phyloP scores from a whole-genome alignment of 2,329 filamentous ascomycete species.

The Neonectria ditissima region DNA sequence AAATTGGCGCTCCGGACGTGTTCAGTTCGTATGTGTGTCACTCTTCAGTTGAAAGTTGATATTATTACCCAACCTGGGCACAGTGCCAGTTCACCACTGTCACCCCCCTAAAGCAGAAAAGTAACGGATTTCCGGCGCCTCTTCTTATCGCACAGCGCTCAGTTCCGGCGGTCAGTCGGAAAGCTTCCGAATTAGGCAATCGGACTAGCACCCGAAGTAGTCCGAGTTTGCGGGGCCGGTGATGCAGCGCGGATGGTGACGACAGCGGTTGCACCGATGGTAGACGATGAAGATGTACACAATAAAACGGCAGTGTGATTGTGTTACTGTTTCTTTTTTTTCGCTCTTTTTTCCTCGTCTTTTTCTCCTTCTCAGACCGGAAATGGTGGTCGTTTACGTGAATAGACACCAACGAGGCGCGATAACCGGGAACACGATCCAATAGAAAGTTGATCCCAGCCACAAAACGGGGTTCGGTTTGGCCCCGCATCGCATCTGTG shows the following conservation, averaged over 20 bases:
- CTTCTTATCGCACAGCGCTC: not conserved
- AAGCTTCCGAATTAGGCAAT: not conserved
- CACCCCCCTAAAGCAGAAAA: not conserved
- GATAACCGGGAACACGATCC: not conserved
- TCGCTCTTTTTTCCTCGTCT: not conserved
- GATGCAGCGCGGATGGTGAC: not conserved
- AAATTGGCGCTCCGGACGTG: no score
- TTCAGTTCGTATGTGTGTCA: no score
- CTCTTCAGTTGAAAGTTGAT: not conserved
- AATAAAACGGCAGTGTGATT: no score
- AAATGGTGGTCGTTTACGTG: not conserved
- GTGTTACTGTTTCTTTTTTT: no score
- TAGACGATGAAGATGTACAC: not conserved
- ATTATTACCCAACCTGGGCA: not conserved
- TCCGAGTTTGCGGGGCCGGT: not conserved
- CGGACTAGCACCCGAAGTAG: conserved; percentile 1
- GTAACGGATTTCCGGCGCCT: not conserved
- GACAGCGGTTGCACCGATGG: not conserved
- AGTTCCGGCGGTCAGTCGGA: not conserved
- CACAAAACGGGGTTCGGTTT: not conserved
- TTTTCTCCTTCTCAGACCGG: not conserved
- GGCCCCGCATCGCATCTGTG: not conserved
- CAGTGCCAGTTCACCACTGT: not conserved
- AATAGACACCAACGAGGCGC: not conserved
- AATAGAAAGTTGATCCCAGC: conserved; percentile 2